These are phyloP conservation scores for Primulina eburnea DNA, from an alignment of 257 asterid species.

Conservation along the genomic window DNA sequence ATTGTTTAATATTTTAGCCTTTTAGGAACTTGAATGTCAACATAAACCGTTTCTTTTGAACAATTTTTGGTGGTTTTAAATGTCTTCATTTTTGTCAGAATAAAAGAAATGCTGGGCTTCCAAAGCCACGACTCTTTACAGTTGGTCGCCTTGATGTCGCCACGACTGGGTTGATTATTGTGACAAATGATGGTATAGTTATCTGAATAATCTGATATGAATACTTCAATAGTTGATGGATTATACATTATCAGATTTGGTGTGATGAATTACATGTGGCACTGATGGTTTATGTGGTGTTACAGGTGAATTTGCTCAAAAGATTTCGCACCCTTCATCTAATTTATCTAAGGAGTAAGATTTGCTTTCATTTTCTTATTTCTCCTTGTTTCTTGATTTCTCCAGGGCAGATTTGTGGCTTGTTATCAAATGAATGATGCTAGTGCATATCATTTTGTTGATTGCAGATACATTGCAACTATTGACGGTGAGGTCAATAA, in stretches of 20 bases:
- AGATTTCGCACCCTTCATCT: conserved; percentile 92
- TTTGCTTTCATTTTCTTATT: conserved; percentile 21
- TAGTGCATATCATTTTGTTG: conserved; percentile 21
- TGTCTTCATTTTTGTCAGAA: conserved; percentile 36
- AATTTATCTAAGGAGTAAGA: conserved; percentile 92
- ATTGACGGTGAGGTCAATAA: conserved; percentile 62
- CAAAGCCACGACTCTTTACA: conserved; percentile 84
- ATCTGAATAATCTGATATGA: conserved; percentile 15
- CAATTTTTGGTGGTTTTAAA: conserved; percentile 10
- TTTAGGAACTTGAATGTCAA: conserved; percentile 1
- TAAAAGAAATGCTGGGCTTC: conserved; percentile 66
- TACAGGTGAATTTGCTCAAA: conserved; percentile 88
- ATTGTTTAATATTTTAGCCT: background rate
- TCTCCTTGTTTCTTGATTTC: conserved; percentile 17
- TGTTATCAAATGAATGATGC: background rate
- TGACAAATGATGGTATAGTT: conserved; percentile 88
- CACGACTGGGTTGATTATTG: conserved; percentile 87
- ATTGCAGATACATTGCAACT: conserved; percentile 81
- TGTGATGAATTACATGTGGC: conserved; percentile 14
- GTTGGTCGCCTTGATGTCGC: conserved; percentile 99
- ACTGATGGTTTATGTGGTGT: conserved; percentile 23
- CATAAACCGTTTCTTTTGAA: conserved; percentile 13
- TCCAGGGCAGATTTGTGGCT: background rate
- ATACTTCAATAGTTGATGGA: conserved; percentile 11
- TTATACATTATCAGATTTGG: conserved; percentile 13